These are phyloP conservation scores for Exserohilum turcica DNA, from an alignment of 2,329 filamentous ascomycete species.

Conservation along the genomic window DNA sequence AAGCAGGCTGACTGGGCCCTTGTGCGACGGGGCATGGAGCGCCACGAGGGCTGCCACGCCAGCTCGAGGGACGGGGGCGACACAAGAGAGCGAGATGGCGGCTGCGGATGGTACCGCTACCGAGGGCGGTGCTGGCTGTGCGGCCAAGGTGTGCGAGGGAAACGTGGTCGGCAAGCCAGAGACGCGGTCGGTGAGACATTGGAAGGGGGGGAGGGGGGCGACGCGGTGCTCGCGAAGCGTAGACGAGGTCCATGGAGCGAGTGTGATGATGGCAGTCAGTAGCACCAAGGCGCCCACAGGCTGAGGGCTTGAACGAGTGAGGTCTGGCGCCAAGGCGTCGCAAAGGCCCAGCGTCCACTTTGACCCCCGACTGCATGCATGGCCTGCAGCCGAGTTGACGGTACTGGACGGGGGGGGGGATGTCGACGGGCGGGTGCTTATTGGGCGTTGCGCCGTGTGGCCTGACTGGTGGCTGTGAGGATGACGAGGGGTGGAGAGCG, in stretches of 20 bases:
- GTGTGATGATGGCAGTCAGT: slow-evolving; percentile 27
- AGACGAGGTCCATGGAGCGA: slow-evolving; percentile 21
- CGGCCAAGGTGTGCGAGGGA: slow-evolving; percentile 20
- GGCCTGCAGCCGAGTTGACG: slow-evolving; percentile 25
- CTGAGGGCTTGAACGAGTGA: slow-evolving; percentile 25
- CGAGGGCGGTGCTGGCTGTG: slow-evolving; percentile 24
- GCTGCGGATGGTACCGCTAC: slow-evolving; percentile 33
- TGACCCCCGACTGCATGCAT: slow-evolving; percentile 27
- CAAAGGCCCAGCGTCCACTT: not conserved
- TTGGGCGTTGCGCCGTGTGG: slow-evolving; percentile 18
- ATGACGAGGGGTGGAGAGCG: not conserved
- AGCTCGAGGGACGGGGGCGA: slow-evolving; percentile 32
- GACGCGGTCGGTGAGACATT: slow-evolving; percentile 22
- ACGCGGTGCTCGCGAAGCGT: slow-evolving; percentile 28
- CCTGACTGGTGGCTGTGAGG: slow-evolving; percentile 10
- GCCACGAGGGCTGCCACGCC: slow-evolving; percentile 47
- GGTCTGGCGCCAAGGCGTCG: slow-evolving; percentile 25
- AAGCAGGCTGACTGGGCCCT: slow-evolving; percentile 37
- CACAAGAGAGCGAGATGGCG: slow-evolving; percentile 29
- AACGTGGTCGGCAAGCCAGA: slow-evolving; percentile 38
- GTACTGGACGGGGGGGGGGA: slow-evolving; percentile 6
- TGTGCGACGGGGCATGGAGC: slow-evolving; percentile 36
- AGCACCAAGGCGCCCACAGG: slow-evolving; percentile 31
- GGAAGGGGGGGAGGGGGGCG: slow-evolving; percentile 20
- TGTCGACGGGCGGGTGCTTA: slow-evolving; percentile 24